Percentiles rank a stretch among this genome's conserved stretches.
Conservation (phyloP, 139 green algal genomes). For the Picochlorum costavermella region DNA sequence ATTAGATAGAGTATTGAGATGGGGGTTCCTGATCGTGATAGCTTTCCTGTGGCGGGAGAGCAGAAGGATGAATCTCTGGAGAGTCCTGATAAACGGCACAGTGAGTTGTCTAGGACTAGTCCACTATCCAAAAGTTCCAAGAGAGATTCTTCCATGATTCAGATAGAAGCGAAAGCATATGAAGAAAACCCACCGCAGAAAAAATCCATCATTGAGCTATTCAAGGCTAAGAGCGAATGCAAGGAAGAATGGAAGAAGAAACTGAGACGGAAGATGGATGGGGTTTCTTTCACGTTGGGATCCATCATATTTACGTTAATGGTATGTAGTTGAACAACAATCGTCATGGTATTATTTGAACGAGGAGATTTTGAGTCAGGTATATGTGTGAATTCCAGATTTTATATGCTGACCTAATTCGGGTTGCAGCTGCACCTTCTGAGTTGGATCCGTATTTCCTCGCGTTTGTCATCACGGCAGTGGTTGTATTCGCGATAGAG, state of each 20-base stretch:
- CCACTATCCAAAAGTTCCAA: conserved; percentile 5
- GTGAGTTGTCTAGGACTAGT: too few relatives aligned
- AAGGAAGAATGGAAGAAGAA: conserved; percentile 9
- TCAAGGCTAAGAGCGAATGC: neutral
- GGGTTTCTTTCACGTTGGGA: conserved; percentile 4
- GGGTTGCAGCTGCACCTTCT: conserved; percentile 11
- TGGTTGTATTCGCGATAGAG: conserved; percentile 55
- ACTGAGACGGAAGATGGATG: conserved; percentile 3
- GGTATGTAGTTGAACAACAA: neutral
- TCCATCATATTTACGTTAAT: conserved; percentile 16
- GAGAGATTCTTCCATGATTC: neutral
- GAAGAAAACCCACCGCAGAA: neutral
- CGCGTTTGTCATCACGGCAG: conserved; percentile 14
- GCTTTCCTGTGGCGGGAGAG: too few relatives aligned
- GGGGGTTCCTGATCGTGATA: too few relatives aligned
- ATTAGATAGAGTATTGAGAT: too few relatives aligned
- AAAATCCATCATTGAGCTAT: neutral
- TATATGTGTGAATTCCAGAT: conserved; percentile 8
- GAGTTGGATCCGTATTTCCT: conserved; percentile 11
- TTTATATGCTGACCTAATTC: conserved; percentile 20
- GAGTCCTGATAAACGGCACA: too few relatives aligned
- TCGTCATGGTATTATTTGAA: neutral
- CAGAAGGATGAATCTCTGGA: too few relatives aligned
- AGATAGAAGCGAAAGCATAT: conserved; percentile 6
- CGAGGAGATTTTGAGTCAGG: neutral